Conservation (phyloP, 345 rosid genomes). For the Rhodomyrtus tomentosa region DNA sequence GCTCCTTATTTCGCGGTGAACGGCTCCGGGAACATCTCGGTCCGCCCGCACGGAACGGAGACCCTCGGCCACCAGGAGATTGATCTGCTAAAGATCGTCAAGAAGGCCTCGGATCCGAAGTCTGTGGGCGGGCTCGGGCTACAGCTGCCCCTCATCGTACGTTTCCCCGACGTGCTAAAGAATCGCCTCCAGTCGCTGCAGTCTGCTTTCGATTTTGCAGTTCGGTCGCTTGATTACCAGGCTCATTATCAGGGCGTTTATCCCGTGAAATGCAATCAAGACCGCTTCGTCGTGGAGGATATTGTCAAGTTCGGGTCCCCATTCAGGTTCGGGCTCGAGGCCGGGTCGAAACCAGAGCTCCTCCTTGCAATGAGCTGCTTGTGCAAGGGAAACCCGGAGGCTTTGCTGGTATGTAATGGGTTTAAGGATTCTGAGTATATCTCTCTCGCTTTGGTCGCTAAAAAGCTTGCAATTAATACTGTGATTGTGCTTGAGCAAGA, state of each 20-base stretch:
- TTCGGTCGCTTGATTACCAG: constrained; percentile 42
- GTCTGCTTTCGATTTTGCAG: constrained; percentile 61
- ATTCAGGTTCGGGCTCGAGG: constrained; percentile 82
- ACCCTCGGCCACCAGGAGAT: constrained; percentile 77
- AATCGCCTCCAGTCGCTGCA: constrained; percentile 76
- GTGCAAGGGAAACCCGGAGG: constrained; percentile 62
- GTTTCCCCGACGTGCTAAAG: constrained; percentile 80
- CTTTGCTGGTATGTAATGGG: constrained; percentile 75
- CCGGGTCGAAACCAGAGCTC: constrained; percentile 97
- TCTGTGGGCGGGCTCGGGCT: constrained; percentile 67
- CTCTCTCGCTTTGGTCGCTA: constrained; percentile 60
- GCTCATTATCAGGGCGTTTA: constrained; percentile 84
- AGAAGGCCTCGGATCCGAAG: constrained; percentile 74
- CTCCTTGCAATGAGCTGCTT: constrained; percentile 84
- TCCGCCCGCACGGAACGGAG: constrained; percentile 51
- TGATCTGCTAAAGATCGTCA: constrained; percentile 65
- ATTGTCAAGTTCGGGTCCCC: constrained; percentile 61
- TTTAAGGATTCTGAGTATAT: constrained; percentile 81
- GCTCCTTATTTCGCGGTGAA: constrained; percentile 79
- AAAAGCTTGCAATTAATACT: constrained; percentile 56
- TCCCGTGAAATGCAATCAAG: constrained; percentile 96
- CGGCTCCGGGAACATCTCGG: constrained; percentile 56
- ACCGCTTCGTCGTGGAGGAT: constrained; percentile 79
- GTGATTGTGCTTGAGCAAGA: constrained; percentile 90
- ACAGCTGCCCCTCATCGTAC: constrained; percentile 65